These are phyloP conservation scores for Mycosphaerella sp. DNA, from an alignment of 2,329 filamentous ascomycete genomes.

Conservation along the genomic window DNA sequence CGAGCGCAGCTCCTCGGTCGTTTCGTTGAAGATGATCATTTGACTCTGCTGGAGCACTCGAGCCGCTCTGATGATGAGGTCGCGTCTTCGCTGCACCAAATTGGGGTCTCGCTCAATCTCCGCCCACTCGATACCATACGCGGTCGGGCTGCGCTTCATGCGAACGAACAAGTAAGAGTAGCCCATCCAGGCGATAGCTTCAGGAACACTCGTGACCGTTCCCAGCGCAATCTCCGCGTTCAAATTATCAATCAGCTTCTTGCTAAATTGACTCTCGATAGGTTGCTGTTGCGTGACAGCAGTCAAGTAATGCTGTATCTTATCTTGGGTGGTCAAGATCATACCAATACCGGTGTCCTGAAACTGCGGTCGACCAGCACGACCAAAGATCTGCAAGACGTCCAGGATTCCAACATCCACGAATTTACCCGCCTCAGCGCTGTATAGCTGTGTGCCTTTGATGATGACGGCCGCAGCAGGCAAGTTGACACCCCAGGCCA, in stretches of 20 bases:
- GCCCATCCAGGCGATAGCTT: constrained; percentile 94
- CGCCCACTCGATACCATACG: constrained; percentile 91
- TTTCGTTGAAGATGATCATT: constrained; percentile 98
- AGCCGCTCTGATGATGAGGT: constrained; percentile 83
- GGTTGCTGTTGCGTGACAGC: constrained; percentile 94
- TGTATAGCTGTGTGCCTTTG: constrained; percentile 97
- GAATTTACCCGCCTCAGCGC: constrained; percentile 91
- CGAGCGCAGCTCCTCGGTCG: constrained; percentile 81
- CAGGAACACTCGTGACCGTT: constrained; percentile 87
- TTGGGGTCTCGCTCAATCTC: constrained; percentile 84
- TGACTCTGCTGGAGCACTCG: constrained; percentile 82
- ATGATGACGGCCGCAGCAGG: constrained; percentile 95
- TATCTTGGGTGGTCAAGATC: constrained; percentile 95
- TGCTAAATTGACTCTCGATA: constrained; percentile 93
- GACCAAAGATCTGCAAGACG: constrained; percentile 95
- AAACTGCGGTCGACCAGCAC: constrained; percentile 94
- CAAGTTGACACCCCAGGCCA: constrained; percentile 98
- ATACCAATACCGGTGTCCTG: constrained; percentile 97
- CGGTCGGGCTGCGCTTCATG: constrained; percentile 85
- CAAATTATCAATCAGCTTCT: constrained; percentile 89
- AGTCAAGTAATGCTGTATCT: constrained; percentile 80
- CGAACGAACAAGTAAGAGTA: constrained; percentile 97
- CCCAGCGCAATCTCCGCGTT: constrained; percentile 92
- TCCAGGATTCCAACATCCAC: constrained; percentile 94
- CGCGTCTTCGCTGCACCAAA: constrained; percentile 75